Percentiles rank a stretch among this genome's conserved stretches.
Evolutionary conservation across 1,139 yeast species (phyloP).

Genomic region (Suhomyces panamericanus): DNA sequence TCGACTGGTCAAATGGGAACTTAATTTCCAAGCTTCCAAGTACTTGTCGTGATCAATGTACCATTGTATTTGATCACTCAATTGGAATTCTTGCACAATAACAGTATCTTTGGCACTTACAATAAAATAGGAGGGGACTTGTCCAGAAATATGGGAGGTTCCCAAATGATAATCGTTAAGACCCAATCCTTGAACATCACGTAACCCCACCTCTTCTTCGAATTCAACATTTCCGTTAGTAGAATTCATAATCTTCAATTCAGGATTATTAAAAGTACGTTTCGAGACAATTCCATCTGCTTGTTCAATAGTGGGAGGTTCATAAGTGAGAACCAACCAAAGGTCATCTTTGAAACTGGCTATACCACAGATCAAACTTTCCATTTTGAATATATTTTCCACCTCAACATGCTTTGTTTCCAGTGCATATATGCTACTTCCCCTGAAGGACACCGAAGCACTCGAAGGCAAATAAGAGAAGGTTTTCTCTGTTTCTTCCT

Average conservation of each 20-base stretch:
- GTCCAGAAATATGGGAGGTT: conserved; percentile 36
- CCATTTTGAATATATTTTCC: conserved; percentile 56
- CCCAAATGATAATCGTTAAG: conserved; percentile 77
- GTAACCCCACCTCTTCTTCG: conserved; percentile 77
- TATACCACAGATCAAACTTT: conserved; percentile 73
- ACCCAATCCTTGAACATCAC: conserved; percentile 60
- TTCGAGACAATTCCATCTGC: conserved; percentile 13
- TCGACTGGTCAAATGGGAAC: conserved; percentile 55
- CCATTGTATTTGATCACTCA: conserved; percentile 76
- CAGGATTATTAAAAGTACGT: conserved; percentile 53
- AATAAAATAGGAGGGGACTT: conserved; percentile 55
- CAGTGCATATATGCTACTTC: conserved; percentile 23
- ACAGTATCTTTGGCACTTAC: conserved; percentile 84
- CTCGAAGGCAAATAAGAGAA: conserved; percentile 56
- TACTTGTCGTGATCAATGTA: conserved; percentile 53
- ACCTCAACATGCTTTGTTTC: conserved; percentile 59
- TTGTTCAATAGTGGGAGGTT: conserved; percentile 39
- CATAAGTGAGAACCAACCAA: conserved; percentile 59
- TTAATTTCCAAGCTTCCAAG: conserved; percentile 75
- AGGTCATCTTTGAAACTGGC: conserved; percentile 70
- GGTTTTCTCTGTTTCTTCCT: conserved; percentile 6
- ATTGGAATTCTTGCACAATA: conserved; percentile 65
- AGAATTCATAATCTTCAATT: conserved; percentile 66
- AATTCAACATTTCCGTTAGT: conserved; percentile 72
- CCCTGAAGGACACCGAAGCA: conserved; percentile 60